Base-by-base conservation (phyloP, 192 early-diverging fungal species). In the Coemansia sp. region DNA sequence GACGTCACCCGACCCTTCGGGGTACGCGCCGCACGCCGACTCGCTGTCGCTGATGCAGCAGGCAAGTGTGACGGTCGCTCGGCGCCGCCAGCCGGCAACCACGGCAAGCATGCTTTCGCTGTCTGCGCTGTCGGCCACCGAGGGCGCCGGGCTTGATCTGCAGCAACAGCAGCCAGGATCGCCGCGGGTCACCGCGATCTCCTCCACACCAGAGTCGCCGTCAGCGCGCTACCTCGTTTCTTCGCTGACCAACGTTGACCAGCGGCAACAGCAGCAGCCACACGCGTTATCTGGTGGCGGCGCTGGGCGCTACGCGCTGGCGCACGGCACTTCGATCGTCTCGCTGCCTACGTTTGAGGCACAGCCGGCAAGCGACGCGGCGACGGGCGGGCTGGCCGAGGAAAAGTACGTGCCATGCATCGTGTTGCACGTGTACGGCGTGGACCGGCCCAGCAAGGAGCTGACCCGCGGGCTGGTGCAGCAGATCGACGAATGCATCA, bases 401-500 rank as follows among this genome's bases (percentile, higher is more conserved):
- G 75, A 83, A 61, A 74, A 38, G 39, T 54, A 43, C 2, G 39
- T 67, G 11, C 76, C 73, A 0, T 83, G 76, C 62, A 64, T 83
- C 38, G 64, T 75, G 4, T 59, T 83, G 37, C 60, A 70, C 54
- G 45, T 83, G 12, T 77, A 75, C 38, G 81, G 81, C 36, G 73
- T 83, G 0, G 73, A 72, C 64, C 72, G 72, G 64, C 81, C 81
- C 18, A 64, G 76, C 41, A 72, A 66, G 38, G 76, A 75, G 32
- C 78, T 78, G 69, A 78, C 76, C 2, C 75, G 65, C 64, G 58
- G 73, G 22, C 72, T 83, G 36, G 65, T 78, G 9, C 75, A 65
- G 67, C 75, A 83, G 70, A 83, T 83, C 43, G 32, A 70, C 61
- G 81, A 83, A 61, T 70, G 67, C 48, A 78, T 83, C 70, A 75